A percentile compares a stretch with the other conserved stretches of the same genome.
phyloP scores from a whole-genome alignment of 768 basidiomycete genomes.

The Lactifluus pinguis region DNA sequence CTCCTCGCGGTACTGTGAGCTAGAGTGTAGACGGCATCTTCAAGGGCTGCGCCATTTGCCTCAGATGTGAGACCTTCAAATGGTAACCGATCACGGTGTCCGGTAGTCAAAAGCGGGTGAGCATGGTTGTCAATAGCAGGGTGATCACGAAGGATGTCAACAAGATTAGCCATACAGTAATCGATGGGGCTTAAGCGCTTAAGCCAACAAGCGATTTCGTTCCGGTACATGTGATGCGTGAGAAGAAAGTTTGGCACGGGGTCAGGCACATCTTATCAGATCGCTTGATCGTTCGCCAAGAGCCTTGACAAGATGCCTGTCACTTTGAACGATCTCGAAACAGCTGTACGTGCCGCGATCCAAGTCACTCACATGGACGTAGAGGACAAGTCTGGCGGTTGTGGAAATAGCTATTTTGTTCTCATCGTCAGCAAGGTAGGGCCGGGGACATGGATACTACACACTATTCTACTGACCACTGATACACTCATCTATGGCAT shows the following conservation, averaged over 20 bases:
- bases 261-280: constrained; percentile 14
- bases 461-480: neutral
- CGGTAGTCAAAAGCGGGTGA: constrained; percentile 52
- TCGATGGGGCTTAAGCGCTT: too few species aligned
- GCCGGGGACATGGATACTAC: constrained; percentile 1
- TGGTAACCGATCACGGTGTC: constrained; percentile 36
- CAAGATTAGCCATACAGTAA: neutral
- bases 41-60: constrained; percentile 43
- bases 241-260: too few species aligned
- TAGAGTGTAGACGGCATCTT: constrained; percentile 47
- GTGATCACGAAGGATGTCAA: constrained; percentile 21
- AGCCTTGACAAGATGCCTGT: constrained; percentile 46
- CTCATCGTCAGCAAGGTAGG: constrained; percentile 75
- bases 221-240: too few species aligned
- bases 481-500: neutral
- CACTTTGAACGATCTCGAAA: constrained; percentile 45
- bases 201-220: too few species aligned
- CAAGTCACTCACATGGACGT: constrained; percentile 63
- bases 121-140: constrained; percentile 77
- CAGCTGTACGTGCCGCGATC: constrained; percentile 52
- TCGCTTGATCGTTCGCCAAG: neutral
- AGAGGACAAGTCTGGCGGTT: constrained; percentile 69
- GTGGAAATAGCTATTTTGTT: constrained; percentile 70
- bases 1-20: constrained; percentile 48
- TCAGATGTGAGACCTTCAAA: constrained; percentile 64